phyloP scores from a whole-genome alignment of 495 filamentous ascomycete genomes.

The Podospora pseudocomata region DNA sequence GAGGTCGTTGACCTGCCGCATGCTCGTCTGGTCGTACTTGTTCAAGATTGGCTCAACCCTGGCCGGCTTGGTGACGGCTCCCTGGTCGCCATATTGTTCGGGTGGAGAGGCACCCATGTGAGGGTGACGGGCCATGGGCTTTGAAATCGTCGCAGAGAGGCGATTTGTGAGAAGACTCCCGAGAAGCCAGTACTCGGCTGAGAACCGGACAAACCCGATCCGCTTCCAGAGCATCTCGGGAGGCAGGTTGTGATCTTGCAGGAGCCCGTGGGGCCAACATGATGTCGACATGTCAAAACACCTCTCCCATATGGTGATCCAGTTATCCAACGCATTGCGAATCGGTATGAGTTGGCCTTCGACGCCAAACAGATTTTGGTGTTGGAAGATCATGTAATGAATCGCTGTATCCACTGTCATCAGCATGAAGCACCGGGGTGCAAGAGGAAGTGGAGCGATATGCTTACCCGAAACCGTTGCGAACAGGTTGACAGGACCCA shows the following conservation, averaged over 20 bases:
- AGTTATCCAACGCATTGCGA: conserved; percentile 28
- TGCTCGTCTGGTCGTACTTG: conserved; percentile 36
- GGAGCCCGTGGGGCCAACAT: conserved; percentile 20
- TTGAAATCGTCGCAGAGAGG: conserved; percentile 12
- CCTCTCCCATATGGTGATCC: conserved; percentile 30
- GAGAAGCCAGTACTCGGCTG: conserved; percentile 32
- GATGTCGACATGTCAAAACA: conserved; percentile 20
- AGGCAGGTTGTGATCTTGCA: conserved; percentile 16
- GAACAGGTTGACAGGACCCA: conserved; percentile 32
- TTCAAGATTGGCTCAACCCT: conserved; percentile 27
- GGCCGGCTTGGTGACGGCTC: conserved; percentile 9
- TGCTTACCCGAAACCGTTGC: conserved; percentile 32
- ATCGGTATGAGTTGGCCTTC: conserved; percentile 32
- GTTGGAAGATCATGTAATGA: conserved; percentile 35
- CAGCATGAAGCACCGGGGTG: background rate
- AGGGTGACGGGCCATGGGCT: conserved; percentile 1
- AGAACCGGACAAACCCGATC: conserved; percentile 28
- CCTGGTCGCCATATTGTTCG: background rate
- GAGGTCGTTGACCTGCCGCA: conserved; percentile 35
- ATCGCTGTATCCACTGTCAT: conserved; percentile 18
- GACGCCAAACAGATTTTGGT: conserved; percentile 31
- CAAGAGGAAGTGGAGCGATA: background rate
- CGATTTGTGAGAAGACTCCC: conserved; percentile 29
- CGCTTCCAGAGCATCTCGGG: conserved; percentile 29
- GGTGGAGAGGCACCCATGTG: background rate